Percentiles rank a stretch among this genome's conserved stretches.
phyloP scores from a whole-genome alignment of 1,284 basidiomycete species.

The Trichosporon faecale region DNA sequence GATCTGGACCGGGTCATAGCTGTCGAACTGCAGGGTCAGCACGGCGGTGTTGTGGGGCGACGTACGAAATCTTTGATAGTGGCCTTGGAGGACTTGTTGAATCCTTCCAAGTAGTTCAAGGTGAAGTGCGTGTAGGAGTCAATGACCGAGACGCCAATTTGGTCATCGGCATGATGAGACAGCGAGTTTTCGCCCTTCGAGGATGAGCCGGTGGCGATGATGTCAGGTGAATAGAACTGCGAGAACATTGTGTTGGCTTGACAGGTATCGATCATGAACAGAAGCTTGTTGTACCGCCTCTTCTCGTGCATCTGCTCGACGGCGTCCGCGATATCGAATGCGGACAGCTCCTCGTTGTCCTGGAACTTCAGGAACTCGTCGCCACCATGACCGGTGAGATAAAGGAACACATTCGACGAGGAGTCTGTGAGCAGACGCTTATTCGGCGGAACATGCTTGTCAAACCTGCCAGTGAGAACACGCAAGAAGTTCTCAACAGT shows the following conservation, averaged over 20 bases:
- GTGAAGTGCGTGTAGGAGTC: slow-evolving; percentile 92
- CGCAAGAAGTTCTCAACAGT: slow-evolving; percentile 94
- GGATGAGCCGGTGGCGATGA: slow-evolving; percentile 89
- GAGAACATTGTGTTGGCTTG: slow-evolving; percentile 96
- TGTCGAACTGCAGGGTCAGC: slow-evolving; percentile 63
- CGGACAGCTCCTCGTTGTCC: slow-evolving; percentile 95
- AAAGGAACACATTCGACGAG: slow-evolving; percentile 92
- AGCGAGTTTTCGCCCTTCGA: slow-evolving; percentile 88
- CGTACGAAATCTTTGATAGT: slow-evolving; percentile 82
- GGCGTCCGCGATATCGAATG: slow-evolving; percentile 92
- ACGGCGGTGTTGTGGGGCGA: slow-evolving; percentile 14
- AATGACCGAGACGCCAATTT: slow-evolving; percentile 93
- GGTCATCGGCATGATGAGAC: slow-evolving; percentile 86
- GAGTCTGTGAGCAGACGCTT: slow-evolving; percentile 90
- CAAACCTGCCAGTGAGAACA: slow-evolving; percentile 73
- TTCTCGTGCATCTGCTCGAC: slow-evolving; percentile 99
- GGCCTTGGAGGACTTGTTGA: slow-evolving; percentile 80
- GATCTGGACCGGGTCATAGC: slow-evolving; percentile 71
- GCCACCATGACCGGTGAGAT: slow-evolving; percentile 97
- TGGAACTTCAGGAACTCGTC: slow-evolving; percentile 99
- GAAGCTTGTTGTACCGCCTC: slow-evolving; percentile 89
- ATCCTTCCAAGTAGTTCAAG: slow-evolving; percentile 83
- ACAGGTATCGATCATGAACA: slow-evolving; percentile 99
- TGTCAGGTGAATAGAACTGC: slow-evolving; percentile 91
- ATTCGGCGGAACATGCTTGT: slow-evolving; percentile 70